Evolutionary conservation across 805 yeast genomes (phyloP).

Genomic region (Candida germanica): DNA sequence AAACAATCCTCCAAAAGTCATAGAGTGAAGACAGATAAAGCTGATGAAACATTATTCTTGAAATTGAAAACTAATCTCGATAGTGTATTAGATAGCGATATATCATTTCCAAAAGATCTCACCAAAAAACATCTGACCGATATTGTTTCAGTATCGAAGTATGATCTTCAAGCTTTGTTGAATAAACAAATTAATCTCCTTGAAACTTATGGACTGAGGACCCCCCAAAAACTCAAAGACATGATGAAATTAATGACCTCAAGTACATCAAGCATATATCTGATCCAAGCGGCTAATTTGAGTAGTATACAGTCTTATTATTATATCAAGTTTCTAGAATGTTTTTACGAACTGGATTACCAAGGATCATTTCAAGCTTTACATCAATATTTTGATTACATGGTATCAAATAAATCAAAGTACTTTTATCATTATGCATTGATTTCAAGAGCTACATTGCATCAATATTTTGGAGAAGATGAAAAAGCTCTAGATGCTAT

Average conservation of each 20-base stretch:
- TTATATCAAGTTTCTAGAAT: conserved; percentile 60
- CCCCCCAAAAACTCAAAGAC: conserved; percentile 42
- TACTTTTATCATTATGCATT: conserved; percentile 75
- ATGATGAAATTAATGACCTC: conserved; percentile 47
- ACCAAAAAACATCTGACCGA: conserved; percentile 9
- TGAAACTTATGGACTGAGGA: conserved; percentile 50
- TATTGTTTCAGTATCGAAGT: conserved; percentile 44
- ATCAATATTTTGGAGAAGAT: conserved; percentile 63
- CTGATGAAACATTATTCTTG: conserved; percentile 16
- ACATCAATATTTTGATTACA: conserved; percentile 69
- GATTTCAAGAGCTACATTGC: conserved; percentile 66
- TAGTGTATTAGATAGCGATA: conserved; percentile 8
- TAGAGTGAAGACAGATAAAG: conserved; percentile 6
- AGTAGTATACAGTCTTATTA: conserved; percentile 40
- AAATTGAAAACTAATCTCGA: conserved; percentile 14
- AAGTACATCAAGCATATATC: conserved; percentile 34
- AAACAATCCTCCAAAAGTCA: background rate
- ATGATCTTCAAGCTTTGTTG: conserved; percentile 48
- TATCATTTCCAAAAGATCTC: conserved; percentile 6
- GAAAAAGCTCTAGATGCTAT: conserved; percentile 73
- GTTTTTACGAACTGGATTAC: conserved; percentile 57
- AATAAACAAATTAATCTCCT: conserved; percentile 52
- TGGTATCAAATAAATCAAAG: conserved; percentile 63
- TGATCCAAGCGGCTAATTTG: conserved; percentile 29
- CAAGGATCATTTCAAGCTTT: conserved; percentile 49